Percentiles rank a stretch among this genome's conserved stretches.
phyloP scores from a whole-genome alignment of 1,139 yeast species.

The Geotrichum reessii region DNA sequence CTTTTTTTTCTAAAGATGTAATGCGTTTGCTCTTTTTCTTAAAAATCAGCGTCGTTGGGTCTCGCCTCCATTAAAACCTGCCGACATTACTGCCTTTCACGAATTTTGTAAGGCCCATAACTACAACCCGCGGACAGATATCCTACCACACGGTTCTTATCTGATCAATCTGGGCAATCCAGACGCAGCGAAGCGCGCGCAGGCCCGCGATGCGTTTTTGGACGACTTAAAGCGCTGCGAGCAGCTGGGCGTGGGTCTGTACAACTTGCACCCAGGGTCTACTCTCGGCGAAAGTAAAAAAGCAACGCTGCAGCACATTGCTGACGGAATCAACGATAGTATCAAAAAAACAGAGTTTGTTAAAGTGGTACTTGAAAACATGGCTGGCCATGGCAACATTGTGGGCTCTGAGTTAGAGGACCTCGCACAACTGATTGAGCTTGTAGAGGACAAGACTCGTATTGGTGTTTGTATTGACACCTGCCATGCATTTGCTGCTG shows the following conservation, averaged over 20 bases:
- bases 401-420: conserved; percentile 82
- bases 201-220: conserved; percentile 70
- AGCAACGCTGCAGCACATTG: conserved; percentile 60
- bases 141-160: conserved; percentile 92
- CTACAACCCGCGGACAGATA: conserved; percentile 59
- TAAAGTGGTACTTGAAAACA: conserved; percentile 85
- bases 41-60: conserved; percentile 91
- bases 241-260: conserved; percentile 70
- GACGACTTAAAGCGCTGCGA: conserved; percentile 90
- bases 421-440: conserved; percentile 62
- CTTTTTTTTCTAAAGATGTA: conserved; percentile 34
- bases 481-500: conserved; percentile 94
- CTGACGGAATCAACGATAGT: conserved; percentile 73
- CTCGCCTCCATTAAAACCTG: conserved; percentile 64
- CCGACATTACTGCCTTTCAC: conserved; percentile 63
- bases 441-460: conserved; percentile 69
- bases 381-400: conserved; percentile 95
- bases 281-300: conserved; percentile 66
- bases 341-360: conserved; percentile 68
- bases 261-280: conserved; percentile 95
- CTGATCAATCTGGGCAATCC: conserved; percentile 91
- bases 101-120: conserved; percentile 54
- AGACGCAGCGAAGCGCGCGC: conserved; percentile 67
- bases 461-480: conserved; percentile 95
- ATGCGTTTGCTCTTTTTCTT: conserved; percentile 83